These are phyloP conservation scores for Penicillium paneum DNA, from an alignment of 2,329 filamentous ascomycete genomes.

Conservation along the genomic window DNA sequence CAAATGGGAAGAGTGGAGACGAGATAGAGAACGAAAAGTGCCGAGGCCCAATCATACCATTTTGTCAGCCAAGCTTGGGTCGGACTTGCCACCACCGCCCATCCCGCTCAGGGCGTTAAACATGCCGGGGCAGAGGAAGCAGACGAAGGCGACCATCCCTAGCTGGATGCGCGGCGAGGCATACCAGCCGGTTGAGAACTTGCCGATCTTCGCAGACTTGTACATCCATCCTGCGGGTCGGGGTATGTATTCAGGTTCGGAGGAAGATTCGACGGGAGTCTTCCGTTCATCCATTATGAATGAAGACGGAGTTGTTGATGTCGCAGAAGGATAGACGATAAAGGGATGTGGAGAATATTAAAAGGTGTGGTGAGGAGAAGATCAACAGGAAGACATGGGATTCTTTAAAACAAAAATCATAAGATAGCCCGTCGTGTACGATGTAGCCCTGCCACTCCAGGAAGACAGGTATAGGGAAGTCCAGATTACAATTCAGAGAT, in stretches of 20 bases:
- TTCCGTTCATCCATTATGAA: constrained; percentile 7
- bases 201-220: constrained; percentile 52
- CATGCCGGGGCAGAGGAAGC: constrained; percentile 66
- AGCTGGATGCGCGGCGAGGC: constrained; percentile 69
- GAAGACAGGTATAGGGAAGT: neutral
- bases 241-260: neutral
- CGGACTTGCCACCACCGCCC: constrained; percentile 57
- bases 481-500: neutral
- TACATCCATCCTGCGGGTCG: constrained; percentile 50
- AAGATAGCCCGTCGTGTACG: neutral
- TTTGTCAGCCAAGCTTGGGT: constrained; percentile 53
- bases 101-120: constrained; percentile 61
- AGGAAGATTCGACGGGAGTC: neutral
- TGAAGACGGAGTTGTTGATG: neutral
- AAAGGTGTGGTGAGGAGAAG: neutral
- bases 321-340: neutral
- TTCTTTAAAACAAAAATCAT: neutral
- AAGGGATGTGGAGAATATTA: neutral
- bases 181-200: constrained; percentile 58
- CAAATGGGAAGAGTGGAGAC: neutral
- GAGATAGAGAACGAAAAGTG: neutral
- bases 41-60: constrained; percentile 30
- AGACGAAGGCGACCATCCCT: constrained; percentile 62
- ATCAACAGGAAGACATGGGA: neutral
- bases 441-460: neutral